These are phyloP conservation scores for Zanthoxylum bungeanum DNA, from an alignment of 345 rosid species.

Conservation along the genomic window DNA sequence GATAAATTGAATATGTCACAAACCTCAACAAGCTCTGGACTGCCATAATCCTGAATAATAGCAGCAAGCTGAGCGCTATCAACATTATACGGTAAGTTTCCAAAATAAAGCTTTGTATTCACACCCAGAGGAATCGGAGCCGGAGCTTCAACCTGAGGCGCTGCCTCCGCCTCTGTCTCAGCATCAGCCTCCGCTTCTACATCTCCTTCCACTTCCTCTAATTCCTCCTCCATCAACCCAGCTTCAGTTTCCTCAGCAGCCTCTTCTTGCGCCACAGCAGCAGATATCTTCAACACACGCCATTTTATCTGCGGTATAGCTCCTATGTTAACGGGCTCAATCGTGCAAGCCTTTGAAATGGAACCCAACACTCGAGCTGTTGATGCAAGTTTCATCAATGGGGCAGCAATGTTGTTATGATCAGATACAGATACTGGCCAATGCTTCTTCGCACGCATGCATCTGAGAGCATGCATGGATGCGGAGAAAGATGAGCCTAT, in stretches of 20 bases:
- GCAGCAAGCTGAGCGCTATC: slow-evolving; percentile 95
- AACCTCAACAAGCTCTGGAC: slow-evolving; percentile 84
- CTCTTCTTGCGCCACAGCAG: slow-evolving; percentile 47
- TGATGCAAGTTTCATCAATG: slow-evolving; percentile 18
- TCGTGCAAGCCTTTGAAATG: slow-evolving; percentile 10
- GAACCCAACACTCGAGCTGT: slow-evolving; percentile 8
- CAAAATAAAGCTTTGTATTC: slow-evolving; percentile 83
- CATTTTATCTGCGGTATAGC: slow-evolving; percentile 16
- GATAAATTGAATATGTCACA: neutral
- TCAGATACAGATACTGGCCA: slow-evolving; percentile 6
- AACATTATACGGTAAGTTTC: slow-evolving; percentile 84
- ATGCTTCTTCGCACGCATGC: slow-evolving; percentile 33
- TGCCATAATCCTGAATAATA: slow-evolving; percentile 70
- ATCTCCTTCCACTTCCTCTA: slow-evolving; percentile 24
- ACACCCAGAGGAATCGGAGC: slow-evolving; percentile 1
- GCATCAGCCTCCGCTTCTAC: slow-evolving; percentile 16
- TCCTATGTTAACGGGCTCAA: slow-evolving; percentile 11
- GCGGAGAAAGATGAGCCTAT: slow-evolving; percentile 38
- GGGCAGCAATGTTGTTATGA: neutral
- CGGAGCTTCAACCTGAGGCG: slow-evolving; percentile 17
- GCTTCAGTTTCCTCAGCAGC: slow-evolving; percentile 25
- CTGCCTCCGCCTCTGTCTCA: slow-evolving; percentile 11
- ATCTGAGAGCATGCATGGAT: slow-evolving; percentile 36
- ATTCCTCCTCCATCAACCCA: slow-evolving; percentile 11
- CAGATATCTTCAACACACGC: slow-evolving; percentile 42